Conservation (phyloP, 768 basidiomycete species). For the Dictyophora rubrovolvata region DNA sequence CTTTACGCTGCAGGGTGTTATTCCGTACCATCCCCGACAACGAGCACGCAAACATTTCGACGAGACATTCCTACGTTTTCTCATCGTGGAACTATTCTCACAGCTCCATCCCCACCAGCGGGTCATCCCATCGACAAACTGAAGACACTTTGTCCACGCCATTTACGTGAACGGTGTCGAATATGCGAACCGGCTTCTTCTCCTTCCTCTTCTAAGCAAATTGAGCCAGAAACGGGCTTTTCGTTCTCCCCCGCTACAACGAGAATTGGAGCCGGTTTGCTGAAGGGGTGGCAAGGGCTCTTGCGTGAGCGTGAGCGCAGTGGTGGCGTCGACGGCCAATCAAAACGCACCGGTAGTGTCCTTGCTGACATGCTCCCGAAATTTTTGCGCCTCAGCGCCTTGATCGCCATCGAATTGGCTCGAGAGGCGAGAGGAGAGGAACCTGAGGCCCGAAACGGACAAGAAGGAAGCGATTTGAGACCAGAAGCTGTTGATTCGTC, state of each 20-base stretch:
- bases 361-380: slow-evolving; percentile 24
- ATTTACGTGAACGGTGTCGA: neutral
- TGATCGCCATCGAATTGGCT: slow-evolving; percentile 69
- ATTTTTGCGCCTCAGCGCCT: slow-evolving; percentile 68
- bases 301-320: neutral
- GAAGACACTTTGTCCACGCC: slow-evolving; percentile 6
- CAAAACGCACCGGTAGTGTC: slow-evolving; percentile 3
- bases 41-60: neutral
- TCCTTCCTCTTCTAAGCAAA: neutral
- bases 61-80: neutral
- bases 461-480: slow-evolving; percentile 18
- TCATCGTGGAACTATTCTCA: neutral
- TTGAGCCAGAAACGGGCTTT: neutral
- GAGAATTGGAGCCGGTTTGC: slow-evolving; percentile 2
- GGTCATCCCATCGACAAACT: slow-evolving; percentile 5
- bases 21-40: neutral
- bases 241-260: neutral
- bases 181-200: neutral
- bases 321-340: neutral
- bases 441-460: slow-evolving; percentile 22
- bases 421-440: slow-evolving; percentile 53
- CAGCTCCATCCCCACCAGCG: neutral
- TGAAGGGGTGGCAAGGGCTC: neutral
- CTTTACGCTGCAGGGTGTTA: slow-evolving; percentile 10
- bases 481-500: slow-evolving; percentile 3